Conservation (phyloP, 208 protist genomes). For the Crithidia fasciculata region DNA sequence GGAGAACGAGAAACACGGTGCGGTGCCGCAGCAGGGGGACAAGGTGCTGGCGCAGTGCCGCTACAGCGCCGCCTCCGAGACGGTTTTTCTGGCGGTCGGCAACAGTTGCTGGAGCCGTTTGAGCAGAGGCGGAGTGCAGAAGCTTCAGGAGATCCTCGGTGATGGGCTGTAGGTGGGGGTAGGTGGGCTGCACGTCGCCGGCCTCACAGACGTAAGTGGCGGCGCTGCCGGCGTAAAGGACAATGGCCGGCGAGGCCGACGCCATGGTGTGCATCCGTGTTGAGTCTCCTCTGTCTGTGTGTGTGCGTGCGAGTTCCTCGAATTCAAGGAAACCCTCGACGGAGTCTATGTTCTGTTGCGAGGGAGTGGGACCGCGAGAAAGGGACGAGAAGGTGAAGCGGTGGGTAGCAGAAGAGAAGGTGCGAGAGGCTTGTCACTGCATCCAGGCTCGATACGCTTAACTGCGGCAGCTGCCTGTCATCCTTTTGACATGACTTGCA, state of each 20-base stretch:
- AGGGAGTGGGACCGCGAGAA: no score
- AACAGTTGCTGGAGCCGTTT: background rate
- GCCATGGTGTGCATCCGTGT: conserved; percentile 3
- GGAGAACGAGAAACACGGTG: conserved; percentile 50
- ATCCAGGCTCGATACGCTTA: no score
- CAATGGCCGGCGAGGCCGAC: conserved; percentile 4
- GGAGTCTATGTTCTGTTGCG: no score
- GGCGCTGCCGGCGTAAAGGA: conserved; percentile 38
- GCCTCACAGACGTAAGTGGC: conserved; percentile 47
- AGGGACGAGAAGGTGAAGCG: no score
- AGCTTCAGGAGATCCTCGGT: conserved; percentile 21
- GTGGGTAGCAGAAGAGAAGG: no score
- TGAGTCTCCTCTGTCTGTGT: background rate
- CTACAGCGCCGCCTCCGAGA: background rate
- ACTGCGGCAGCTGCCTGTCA: no score
- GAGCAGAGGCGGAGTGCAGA: background rate
- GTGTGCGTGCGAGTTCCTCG: no score
- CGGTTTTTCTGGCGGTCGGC: background rate
- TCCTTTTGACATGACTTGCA: no score
- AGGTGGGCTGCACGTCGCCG: conserved; percentile 51
- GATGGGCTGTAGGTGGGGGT: conserved; percentile 27
- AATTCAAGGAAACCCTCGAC: no score
- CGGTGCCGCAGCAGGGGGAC: conserved; percentile 33
- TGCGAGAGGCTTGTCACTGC: no score
- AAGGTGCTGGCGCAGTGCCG: conserved; percentile 12